Evolutionary conservation across 352 stramenopile genomes (phyloP), one percentile per base, ranked within the genome.

Genomic region (Globisporangium megalacanthum): DNA sequence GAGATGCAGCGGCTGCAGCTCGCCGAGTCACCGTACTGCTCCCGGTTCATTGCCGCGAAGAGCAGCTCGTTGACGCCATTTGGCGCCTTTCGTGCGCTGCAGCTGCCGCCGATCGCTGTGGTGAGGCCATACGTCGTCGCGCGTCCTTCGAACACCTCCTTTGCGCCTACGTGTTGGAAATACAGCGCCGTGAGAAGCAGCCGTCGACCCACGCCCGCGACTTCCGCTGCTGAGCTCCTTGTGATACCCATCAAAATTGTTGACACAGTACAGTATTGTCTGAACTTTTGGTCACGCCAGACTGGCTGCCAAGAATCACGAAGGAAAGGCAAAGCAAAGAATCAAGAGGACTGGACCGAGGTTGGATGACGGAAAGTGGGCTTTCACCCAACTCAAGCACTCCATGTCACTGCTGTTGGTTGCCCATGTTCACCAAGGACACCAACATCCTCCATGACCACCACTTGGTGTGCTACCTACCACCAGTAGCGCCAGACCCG

Each of bases 1-100:
- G 62, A 72, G 51, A 86, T 63, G 54, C 75, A 86, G 51, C 80
- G 77, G 33, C 73, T 84, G 61, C 75, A 87, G 58, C 61, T 72
- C 8, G 70, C 68, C 17, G 74, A 81, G 25, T 72, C 64, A 54
- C 66, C 77, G 60, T 86, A 86, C 54, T 87, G 77, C 29, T 83
- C 65, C 37, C 69, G 71, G 65, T 89, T 87, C 62, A 87, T 83
- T 41, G 76, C 76, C 25, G 79, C 75, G 49, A 86, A 80, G 4
- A 83, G 66, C 49, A 61, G 68, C 52, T 62, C 63, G 42, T 79
- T 69, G 39, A 83, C 39, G 8, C 69, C 73, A 36, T 67, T 74
- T 17, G 72, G 76, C 17, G 71, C 71, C 54, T 74, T 66, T 5
- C 70, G 70, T 22, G 70, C 70, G 52, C 73, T 84, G 58, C 72